Base-by-base conservation (phyloP, 306 rosid genomes). In the Clitoria ternatea region DNA sequence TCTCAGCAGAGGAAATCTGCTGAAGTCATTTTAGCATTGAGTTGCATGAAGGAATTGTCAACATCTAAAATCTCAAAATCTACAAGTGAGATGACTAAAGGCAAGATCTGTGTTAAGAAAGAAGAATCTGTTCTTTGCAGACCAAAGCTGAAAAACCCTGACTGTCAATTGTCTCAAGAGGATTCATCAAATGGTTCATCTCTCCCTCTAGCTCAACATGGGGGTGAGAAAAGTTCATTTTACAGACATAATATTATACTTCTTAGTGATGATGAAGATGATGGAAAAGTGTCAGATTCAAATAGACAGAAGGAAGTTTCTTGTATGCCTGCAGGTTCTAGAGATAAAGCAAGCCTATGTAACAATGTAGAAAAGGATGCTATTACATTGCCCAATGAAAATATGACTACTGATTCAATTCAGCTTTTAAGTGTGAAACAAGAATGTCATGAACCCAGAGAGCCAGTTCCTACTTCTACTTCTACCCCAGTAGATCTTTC, bases 221-320 rank as follows among this genome's bases (percentile, higher is more conserved):
- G 52, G 36, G 66, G 33, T 77, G 83, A 82, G 74, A 91, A 70
- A 77, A 63, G 79, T 76, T 70, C 83, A 45, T 78, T 37, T 22
- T n/a, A 13, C 66, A 49, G 63, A 59, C 74, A 39, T 23, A 54
- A 54, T 82, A 49, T 91, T 63, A 95, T 95, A 73, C 80, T 87
- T 80, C 88, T 89, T 35, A 91, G 96, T 65, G 97, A 95, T 11
- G 97, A 94, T 66, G 96, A 91, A 72, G 81, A 79, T 65, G 96
- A 86, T 73, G 87, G 87, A 82, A 53, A 80, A 72, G 30, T 78
- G 70, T 47, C 53, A 13, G 62, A 73, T 68, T 67, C 89, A 76
- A 81, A 76, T 75, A 67, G 75, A 40, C 65, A 64, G 64, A 78
- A 57, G 32, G 91, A 77, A 43, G 67, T 50, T 72, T 40, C 83